These are phyloP conservation scores for Kodamaea sp. DNA, from an alignment of 1,139 yeast species.

Conservation along the genomic window DNA sequence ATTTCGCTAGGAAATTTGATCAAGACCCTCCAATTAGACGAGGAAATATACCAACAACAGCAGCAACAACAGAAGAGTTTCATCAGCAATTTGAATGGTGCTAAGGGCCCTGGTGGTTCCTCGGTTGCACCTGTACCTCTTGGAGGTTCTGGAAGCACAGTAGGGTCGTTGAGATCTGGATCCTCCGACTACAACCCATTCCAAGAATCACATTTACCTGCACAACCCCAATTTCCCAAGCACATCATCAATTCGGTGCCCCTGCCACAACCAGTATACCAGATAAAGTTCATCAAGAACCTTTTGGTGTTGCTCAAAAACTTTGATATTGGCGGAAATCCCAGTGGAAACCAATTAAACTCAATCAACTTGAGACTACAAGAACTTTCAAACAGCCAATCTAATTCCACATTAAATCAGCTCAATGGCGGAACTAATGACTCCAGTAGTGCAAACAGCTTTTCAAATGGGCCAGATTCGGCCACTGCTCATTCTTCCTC, in stretches of 20 bases:
- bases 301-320: slow-evolving; percentile 38
- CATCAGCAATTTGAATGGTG: slow-evolving; percentile 14
- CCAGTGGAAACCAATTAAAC: slow-evolving; percentile 2
- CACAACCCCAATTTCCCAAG: slow-evolving; percentile 8
- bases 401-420: slow-evolving; percentile 15
- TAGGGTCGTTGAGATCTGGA: slow-evolving; percentile 3
- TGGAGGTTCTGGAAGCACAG: neutral
- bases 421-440: slow-evolving; percentile 2
- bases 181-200: slow-evolving; percentile 8
- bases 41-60: slow-evolving; percentile 29
- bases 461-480: neutral
- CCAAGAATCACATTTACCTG: slow-evolving; percentile 1
- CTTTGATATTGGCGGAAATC: slow-evolving; percentile 39
- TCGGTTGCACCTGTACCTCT: too few species aligned
- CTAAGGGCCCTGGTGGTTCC: slow-evolving; percentile 8
- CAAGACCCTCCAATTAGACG: slow-evolving; percentile 39
- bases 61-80: slow-evolving; percentile 24
- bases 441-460: neutral
- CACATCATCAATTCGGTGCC: slow-evolving; percentile 11
- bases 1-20: slow-evolving; percentile 47
- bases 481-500: slow-evolving; percentile 1
- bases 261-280: slow-evolving; percentile 27
- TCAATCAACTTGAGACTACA: slow-evolving; percentile 8
- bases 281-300: slow-evolving; percentile 38
- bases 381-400: slow-evolving; percentile 15